Conservation (phyloP, 2,329 filamentous ascomycete species). For the Helotiales sp. region DNA sequence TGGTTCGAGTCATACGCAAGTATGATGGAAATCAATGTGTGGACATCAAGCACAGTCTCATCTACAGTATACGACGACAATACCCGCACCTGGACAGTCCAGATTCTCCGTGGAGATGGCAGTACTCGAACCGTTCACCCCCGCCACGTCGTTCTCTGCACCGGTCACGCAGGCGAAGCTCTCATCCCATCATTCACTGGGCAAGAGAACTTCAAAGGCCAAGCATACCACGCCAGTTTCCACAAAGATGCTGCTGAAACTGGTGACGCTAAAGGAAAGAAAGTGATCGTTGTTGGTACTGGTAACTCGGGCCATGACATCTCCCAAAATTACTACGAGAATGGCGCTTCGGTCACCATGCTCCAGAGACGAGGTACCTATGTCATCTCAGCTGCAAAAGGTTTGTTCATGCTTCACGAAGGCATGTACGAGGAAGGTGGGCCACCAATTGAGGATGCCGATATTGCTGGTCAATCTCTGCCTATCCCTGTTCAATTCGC, state of each 20-base stretch:
- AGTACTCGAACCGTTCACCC: constrained; percentile 24
- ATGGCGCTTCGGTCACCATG: constrained; percentile 67
- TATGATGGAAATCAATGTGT: constrained; percentile 66
- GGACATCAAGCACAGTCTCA: constrained; percentile 53
- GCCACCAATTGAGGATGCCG: constrained; percentile 65
- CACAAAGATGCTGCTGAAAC: constrained; percentile 45
- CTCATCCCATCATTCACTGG: constrained; percentile 39
- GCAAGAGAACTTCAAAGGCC: constrained; percentile 40
- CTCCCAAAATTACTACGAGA: constrained; percentile 65
- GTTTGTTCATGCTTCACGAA: constrained; percentile 33
- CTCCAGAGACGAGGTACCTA: constrained; percentile 67
- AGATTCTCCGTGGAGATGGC: constrained; percentile 39
- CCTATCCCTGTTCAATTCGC: constrained; percentile 62
- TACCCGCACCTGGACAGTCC: constrained; percentile 54
- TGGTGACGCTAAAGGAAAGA: constrained; percentile 50
- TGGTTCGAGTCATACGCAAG: constrained; percentile 67
- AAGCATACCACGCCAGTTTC: constrained; percentile 65
- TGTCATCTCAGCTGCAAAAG: constrained; percentile 56
- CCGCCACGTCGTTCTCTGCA: constrained; percentile 25
- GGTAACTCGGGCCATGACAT: constrained; percentile 72
- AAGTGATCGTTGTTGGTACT: constrained; percentile 64
- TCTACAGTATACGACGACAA: constrained; percentile 38
- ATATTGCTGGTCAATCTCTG: constrained; percentile 57
- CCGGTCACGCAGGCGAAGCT: constrained; percentile 56
- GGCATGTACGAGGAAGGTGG: constrained; percentile 39